Conservation (phyloP, 768 basidiomycete genomes). For the Fistulinella prunicolor region DNA sequence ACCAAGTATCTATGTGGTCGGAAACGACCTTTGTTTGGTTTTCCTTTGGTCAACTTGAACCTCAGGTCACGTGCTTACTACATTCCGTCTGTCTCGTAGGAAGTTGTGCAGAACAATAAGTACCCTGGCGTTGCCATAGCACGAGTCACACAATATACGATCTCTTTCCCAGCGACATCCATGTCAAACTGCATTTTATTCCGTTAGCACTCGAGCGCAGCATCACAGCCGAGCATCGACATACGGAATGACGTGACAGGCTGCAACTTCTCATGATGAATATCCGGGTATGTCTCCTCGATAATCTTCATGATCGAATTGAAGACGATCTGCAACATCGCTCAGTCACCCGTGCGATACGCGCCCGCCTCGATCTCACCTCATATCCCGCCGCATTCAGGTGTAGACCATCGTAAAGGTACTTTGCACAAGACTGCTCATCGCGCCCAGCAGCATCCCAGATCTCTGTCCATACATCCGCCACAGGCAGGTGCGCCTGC, state of each 20-base stretch:
- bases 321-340: slow-evolving; percentile 56
- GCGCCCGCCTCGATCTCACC: slow-evolving; percentile 39
- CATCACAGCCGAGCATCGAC: no score
- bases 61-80: slow-evolving; percentile 32
- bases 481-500: slow-evolving; percentile 53
- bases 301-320: slow-evolving; percentile 62
- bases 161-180: no score
- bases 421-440: slow-evolving; percentile 49
- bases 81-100: not conserved
- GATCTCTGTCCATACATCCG: slow-evolving; percentile 74
- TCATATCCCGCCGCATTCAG: slow-evolving; percentile 70
- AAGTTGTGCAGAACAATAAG: slow-evolving; percentile 13
- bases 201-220: no score
- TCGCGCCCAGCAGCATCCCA: slow-evolving; percentile 70
- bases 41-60: slow-evolving; percentile 56
- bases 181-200: no score
- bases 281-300: slow-evolving; percentile 55
- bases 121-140: slow-evolving; percentile 14
- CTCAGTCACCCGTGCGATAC: slow-evolving; percentile 3
- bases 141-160: not conserved
- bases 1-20: slow-evolving; percentile 8
- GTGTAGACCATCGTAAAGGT: slow-evolving; percentile 77
- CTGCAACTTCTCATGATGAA: slow-evolving; percentile 61
- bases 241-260: slow-evolving; percentile 62
- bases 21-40: slow-evolving; percentile 31